Conservation (phyloP, 139 green algal genomes). For the Limnomonas spitsbergensis region DNA sequence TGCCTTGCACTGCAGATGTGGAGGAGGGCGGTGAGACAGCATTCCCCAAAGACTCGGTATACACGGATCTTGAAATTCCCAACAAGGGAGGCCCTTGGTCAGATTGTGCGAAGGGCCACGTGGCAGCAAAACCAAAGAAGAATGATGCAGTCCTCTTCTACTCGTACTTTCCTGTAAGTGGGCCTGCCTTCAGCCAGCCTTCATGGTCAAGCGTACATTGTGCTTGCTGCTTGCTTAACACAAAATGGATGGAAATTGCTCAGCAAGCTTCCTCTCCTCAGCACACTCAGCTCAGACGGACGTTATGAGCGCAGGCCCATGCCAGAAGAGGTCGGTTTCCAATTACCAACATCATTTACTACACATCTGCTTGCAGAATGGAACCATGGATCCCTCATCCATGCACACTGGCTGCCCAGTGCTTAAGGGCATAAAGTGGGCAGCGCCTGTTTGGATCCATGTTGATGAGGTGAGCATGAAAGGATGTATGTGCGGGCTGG, state of each 20-base stretch:
- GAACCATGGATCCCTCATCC: conserved; percentile 30
- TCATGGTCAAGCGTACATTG: background rate
- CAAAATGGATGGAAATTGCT: background rate
- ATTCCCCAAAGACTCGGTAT: conserved; percentile 53
- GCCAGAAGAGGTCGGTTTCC: background rate
- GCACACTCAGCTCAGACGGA: too few species aligned
- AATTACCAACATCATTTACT: background rate
- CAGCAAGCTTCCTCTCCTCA: too few species aligned
- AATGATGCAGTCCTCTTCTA: conserved; percentile 52
- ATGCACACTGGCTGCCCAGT: conserved; percentile 74
- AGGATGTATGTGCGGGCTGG: too few species aligned
- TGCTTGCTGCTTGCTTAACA: background rate
- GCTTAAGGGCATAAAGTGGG: conserved; percentile 67
- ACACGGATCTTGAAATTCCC: conserved; percentile 34
- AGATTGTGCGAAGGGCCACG: conserved; percentile 55
- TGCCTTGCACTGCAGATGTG: conserved; percentile 34
- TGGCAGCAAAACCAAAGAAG: conserved; percentile 57
- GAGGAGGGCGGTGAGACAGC: conserved; percentile 58
- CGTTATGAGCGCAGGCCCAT: background rate
- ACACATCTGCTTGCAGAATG: conserved; percentile 6
- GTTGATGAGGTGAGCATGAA: conserved; percentile 6
- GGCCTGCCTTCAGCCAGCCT: background rate
- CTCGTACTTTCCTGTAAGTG: conserved; percentile 18
- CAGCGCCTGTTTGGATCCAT: conserved; percentile 16
- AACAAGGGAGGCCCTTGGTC: conserved; percentile 30